A percentile compares a stretch with the other conserved stretches of the same genome.
These are phyloP conservation scores for Colletotrichum zoysiae DNA, from an alignment of 2,329 filamentous ascomycete species.

Conservation along the genomic window DNA sequence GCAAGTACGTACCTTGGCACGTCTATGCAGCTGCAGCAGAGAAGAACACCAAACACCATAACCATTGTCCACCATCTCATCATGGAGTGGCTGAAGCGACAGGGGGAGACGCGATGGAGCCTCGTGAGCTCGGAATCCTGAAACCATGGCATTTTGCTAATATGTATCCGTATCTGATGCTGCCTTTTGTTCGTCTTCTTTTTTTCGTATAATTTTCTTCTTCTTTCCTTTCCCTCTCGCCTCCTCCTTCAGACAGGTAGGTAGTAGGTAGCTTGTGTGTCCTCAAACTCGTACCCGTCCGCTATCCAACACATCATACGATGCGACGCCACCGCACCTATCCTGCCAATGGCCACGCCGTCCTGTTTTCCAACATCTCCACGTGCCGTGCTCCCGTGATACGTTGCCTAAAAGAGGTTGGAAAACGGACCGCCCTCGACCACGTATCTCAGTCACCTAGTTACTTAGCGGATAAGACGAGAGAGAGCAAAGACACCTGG, in stretches of 20 bases:
- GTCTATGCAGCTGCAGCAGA: neutral
- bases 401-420: slow-evolving; percentile 9
- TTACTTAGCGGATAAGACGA: neutral
- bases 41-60: neutral
- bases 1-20: neutral
- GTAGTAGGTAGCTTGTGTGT: neutral
- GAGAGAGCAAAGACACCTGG: slow-evolving; percentile 6
- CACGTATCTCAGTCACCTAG: neutral
- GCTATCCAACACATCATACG: neutral
- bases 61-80: slow-evolving; percentile 29
- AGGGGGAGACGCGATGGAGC: neutral
- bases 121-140: neutral
- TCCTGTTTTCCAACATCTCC: neutral
- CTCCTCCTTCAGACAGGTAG: neutral
- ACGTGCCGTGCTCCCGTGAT: neutral
- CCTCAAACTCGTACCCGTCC: neutral
- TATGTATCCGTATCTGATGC: slow-evolving; percentile 7
- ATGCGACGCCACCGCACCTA: neutral
- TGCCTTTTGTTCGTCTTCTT: neutral
- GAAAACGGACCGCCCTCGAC: neutral
- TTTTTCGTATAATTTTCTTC: too few relatives aligned
- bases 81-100: slow-evolving; percentile 17
- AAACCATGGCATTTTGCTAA: slow-evolving; percentile 32
- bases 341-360: neutral
- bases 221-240: neutral